Evolutionary conservation across 495 filamentous ascomycete species (phyloP), one percentile per base, ranked within the genome.

Genomic region (Choiromyces venosus): DNA sequence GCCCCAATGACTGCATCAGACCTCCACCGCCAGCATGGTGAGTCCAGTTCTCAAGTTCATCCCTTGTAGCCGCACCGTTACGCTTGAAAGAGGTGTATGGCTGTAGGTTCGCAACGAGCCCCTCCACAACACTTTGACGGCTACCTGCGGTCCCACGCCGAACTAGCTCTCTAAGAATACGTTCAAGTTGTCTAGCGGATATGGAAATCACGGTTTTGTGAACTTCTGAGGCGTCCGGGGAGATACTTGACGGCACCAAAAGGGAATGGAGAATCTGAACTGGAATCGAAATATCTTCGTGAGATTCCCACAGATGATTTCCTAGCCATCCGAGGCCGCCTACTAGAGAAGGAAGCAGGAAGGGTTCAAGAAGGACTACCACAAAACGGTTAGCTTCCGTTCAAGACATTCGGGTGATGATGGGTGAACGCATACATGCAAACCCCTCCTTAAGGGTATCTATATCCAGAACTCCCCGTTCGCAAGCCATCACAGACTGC

Each of bases 371-470:
- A 2, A 99, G 84, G 82, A 94, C 52, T 61, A 61, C 25, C 12
- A 61, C 52, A 61, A 61, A 61, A 90, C 93, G 66, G 25, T 19
- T 65, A 19, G 73, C 46, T 18, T 35, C 66, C 40, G 37, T 16
- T 56, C 37, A 52, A 9, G 29, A 70, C 40, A 68, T 44, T 37
- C 9, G 38, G 0, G n/a, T 9, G 33, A 37, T 39, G 19, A 19
- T 39, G 29, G 44, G 19, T 8, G 39, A 39, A 82, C 89, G 87
- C 83, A 92, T 91, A 61, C 52, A 95, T 85, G 97, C 94, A 61
- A 97, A 87, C 0, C 94, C 95, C 2, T 89, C 89, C 81, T 93
- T 96, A 0, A 98, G 82, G n/a, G 88, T 88, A 25, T 96, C 92
- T 29, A 96, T 87, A 35, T 89, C 88, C 35, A 99, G 83, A 40